Conservation (phyloP, 495 filamentous ascomycete species). For the Saxophila tyrrhenica region DNA sequence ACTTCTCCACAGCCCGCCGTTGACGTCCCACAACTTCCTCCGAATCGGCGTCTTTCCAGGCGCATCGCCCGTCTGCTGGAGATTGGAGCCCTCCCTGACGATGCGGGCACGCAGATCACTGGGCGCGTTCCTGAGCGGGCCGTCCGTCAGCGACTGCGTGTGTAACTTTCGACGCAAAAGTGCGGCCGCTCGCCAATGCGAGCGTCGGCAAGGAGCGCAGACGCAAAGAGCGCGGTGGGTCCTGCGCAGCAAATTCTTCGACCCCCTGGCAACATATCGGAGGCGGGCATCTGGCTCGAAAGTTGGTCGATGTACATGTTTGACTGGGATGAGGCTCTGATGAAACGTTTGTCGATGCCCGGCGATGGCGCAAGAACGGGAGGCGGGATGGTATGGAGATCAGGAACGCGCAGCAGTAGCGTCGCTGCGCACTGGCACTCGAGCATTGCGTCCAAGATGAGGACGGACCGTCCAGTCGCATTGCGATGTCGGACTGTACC, state of each 20-base stretch:
- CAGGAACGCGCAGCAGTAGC: conserved; percentile 18
- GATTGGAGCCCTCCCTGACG: conserved; percentile 2
- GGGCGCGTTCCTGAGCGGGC: conserved; percentile 2
- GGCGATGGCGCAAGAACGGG: conserved; percentile 11
- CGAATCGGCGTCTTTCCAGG: conserved; percentile 13
- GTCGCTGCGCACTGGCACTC: neutral
- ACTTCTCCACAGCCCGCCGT: neutral
- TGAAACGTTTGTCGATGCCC: conserved; percentile 5
- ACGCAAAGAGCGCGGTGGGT: neutral
- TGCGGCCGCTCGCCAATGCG: neutral
- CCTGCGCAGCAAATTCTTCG: neutral
- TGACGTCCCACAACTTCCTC: neutral
- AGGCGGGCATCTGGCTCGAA: neutral
- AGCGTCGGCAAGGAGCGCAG: neutral
- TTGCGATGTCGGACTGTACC: neutral
- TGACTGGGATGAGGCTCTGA: conserved; percentile 11
- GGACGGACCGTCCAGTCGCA: neutral
- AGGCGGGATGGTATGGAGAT: conserved; percentile 6
- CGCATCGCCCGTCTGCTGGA: neutral
- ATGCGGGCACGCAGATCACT: conserved; percentile 3
- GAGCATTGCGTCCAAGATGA: neutral
- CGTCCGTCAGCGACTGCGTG: neutral
- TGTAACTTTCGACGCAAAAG: conserved; percentile 3
- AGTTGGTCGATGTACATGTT: neutral
- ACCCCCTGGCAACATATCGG: no score